Evolutionary conservation across 2,329 filamentous ascomycete genomes (phyloP), one percentile per base, ranked within the genome.

Genomic region (Nothomitra cinnamomea): DNA sequence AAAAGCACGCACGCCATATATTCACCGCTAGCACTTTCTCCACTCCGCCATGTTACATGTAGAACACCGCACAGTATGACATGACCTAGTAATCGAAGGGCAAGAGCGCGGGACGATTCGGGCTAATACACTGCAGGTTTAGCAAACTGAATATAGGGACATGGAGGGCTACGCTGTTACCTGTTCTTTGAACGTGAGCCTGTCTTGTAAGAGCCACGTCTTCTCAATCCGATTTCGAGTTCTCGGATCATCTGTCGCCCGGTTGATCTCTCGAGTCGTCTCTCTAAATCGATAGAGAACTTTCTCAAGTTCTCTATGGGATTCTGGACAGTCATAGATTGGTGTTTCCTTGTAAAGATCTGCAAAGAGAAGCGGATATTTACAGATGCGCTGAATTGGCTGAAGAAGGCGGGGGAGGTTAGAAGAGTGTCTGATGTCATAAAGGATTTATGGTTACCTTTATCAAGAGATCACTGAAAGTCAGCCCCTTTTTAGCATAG

Each of bases 381-480:
- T 87, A 70, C 87, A 94, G 21, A 95, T 78, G 54, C 90, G 78
- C 67, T 98, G 90, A 19, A 95, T 89, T 0, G 90, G 92, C 86
- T 94, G 53, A 15, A 28, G 32, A 50, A 12, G 36, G 25, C 28
- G 36, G 15, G 22, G 3, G 38, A 10, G 13, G 28, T 41, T 28
- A 40, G 40, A 13, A 15, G 35, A 53, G 54, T 59, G 57, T 57
- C 42, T 21, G 42, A 35, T 2, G 17, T 54, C 36, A 57, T 19
- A 50, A 40, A 6, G 21, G 54, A 43, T 42, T 19, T 36, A 32
- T 35, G 49, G 66, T 58, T 60, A 87, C 88, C 78, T 96, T 96
- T 59, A 95, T 88, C 54, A 96, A 74, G 3, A 96, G 73, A 67
- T 96, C 92, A 50, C 82, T 79, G 58, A 95, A 78, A 1, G 85